Percentiles rank a stretch among this genome's conserved stretches.
phyloP scores from a whole-genome alignment of 805 yeast genomes.

The Wickerhamomyces silvicola region DNA sequence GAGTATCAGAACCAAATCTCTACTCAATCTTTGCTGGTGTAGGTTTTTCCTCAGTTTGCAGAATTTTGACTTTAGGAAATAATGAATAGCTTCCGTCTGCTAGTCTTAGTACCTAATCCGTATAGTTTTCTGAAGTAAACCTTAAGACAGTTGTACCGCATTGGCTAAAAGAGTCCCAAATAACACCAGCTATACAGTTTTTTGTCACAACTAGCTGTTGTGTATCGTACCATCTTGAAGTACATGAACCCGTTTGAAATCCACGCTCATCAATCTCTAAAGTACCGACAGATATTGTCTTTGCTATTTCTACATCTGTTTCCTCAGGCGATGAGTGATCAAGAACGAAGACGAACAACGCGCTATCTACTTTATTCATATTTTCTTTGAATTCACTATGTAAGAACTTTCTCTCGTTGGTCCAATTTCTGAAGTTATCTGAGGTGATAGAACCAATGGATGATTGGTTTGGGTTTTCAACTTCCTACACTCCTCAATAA shows the following conservation, averaged over 20 bases:
- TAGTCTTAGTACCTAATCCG: slow-evolving; percentile 80
- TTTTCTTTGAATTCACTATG: slow-evolving; percentile 32
- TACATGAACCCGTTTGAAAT: slow-evolving; percentile 86
- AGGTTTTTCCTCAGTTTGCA: slow-evolving; percentile 10
- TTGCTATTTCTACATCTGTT: slow-evolving; percentile 30
- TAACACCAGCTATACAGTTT: slow-evolving; percentile 84
- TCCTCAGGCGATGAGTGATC: slow-evolving; percentile 66
- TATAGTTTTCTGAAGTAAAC: slow-evolving; percentile 82
- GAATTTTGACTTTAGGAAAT: slow-evolving; percentile 29
- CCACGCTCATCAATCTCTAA: slow-evolving; percentile 64
- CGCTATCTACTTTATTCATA: slow-evolving; percentile 54
- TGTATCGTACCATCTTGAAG: slow-evolving; percentile 92
- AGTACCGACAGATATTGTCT: slow-evolving; percentile 80
- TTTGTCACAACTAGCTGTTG: slow-evolving; percentile 74
- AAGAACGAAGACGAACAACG: slow-evolving; percentile 72
- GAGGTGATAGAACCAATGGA: slow-evolving; percentile 87
- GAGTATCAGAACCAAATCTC: slow-evolving; percentile 30
- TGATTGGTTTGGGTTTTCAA: slow-evolving; percentile 55
- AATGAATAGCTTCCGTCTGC: slow-evolving; percentile 58
- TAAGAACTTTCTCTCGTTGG: slow-evolving; percentile 52
- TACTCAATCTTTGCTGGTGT: slow-evolving; percentile 26
- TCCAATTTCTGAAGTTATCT: slow-evolving; percentile 82
- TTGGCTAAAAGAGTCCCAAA: slow-evolving; percentile 86
- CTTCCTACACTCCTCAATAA: slow-evolving; percentile 59
- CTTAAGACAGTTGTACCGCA: slow-evolving; percentile 90